A percentile compares a stretch with the other conserved stretches of the same genome.
These are phyloP conservation scores for Naganishia albida DNA, from an alignment of 1,284 basidiomycete genomes.

Conservation along the genomic window DNA sequence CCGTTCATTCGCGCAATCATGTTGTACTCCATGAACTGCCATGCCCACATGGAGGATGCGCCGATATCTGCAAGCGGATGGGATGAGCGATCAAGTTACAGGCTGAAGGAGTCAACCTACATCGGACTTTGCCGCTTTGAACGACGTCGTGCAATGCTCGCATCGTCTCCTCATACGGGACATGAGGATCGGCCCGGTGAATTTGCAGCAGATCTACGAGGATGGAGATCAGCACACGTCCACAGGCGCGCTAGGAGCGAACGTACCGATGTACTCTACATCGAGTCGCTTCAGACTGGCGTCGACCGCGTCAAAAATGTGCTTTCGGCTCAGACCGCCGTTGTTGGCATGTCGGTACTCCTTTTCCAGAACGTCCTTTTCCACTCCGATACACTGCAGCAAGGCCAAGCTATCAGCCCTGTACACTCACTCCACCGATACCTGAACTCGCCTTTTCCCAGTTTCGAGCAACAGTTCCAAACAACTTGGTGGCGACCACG, in stretches of 20 bases:
- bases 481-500: slow-evolving; percentile 38
- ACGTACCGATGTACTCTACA: slow-evolving; percentile 37
- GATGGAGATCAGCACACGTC: not conserved
- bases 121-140: slow-evolving; percentile 34
- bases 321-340: slow-evolving; percentile 38
- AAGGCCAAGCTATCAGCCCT: not conserved
- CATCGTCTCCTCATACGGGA: slow-evolving; percentile 35
- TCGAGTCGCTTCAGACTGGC: slow-evolving; percentile 39
- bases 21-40: slow-evolving; percentile 34
- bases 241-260: not conserved
- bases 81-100: too few species aligned
- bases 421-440: too few species aligned
- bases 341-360: slow-evolving; percentile 31
- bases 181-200: slow-evolving; percentile 32
- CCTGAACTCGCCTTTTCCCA: slow-evolving; percentile 17
- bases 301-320: slow-evolving; percentile 41
- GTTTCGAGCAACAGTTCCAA: slow-evolving; percentile 26
- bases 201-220: slow-evolving; percentile 37
- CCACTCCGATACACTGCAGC: slow-evolving; percentile 11
- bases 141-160: slow-evolving; percentile 34
- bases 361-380: slow-evolving; percentile 37
- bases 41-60: slow-evolving; percentile 33
- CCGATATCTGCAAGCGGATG: slow-evolving; percentile 28
- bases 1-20: slow-evolving; percentile 38
- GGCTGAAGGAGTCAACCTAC: slow-evolving; percentile 1